Evolutionary conservation across 306 rosid genomes (phyloP).

Genomic region (Styphnolobium japonicum): DNA sequence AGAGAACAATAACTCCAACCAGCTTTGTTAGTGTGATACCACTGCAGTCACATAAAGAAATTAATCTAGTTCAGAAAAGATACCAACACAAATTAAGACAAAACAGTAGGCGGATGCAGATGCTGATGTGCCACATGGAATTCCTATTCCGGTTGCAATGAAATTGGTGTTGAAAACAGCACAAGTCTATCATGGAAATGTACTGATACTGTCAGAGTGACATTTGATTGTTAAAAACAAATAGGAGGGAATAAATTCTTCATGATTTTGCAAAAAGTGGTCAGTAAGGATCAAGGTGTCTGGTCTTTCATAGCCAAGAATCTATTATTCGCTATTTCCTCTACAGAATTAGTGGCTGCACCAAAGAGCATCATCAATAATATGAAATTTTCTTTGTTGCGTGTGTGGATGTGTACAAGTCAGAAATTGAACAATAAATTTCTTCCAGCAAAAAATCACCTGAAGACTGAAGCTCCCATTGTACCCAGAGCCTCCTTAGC

Average conservation of each 20-base stretch:
- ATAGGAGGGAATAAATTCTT: background rate
- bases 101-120: background rate
- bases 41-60: constrained; percentile 45
- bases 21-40: constrained; percentile 95
- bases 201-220: background rate
- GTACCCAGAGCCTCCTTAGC: constrained; percentile 83
- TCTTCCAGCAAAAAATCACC: constrained; percentile 42
- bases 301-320: no score
- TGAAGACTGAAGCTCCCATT: constrained; percentile 98
- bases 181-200: background rate
- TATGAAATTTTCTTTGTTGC: background rate
- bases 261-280: background rate
- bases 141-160: background rate
- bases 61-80: constrained; percentile 1
- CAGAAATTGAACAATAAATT: constrained; percentile 4
- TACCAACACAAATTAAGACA: constrained; percentile 4
- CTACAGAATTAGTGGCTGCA: background rate
- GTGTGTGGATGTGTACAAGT: background rate
- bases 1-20: constrained; percentile 92
- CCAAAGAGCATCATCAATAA: background rate
- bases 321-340: background rate
- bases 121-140: background rate
- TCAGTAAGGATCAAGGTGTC: background rate
- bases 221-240: background rate
- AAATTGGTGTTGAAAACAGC: constrained; percentile 11